Conservation (phyloP, 805 yeast species). For the Crinitomyces ghanaensis region DNA sequence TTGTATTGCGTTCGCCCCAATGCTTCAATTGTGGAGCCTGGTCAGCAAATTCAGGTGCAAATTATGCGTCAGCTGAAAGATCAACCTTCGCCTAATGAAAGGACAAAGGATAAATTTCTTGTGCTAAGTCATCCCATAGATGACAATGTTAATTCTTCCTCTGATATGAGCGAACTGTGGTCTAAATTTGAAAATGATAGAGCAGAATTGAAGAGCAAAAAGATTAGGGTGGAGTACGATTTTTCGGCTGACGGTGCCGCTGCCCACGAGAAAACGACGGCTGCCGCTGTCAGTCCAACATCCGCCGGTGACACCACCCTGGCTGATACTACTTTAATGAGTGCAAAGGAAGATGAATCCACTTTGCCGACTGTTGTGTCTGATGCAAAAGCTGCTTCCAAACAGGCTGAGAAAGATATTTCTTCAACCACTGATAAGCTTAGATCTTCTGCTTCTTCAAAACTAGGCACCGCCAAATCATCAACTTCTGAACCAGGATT, state of each 20-base stretch:
- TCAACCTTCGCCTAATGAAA: slow-evolving; percentile 62
- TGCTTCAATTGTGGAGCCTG: slow-evolving; percentile 70
- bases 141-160: slow-evolving; percentile 34
- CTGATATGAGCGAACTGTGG: slow-evolving; percentile 39
- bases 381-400: slow-evolving; percentile 4
- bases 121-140: slow-evolving; percentile 77
- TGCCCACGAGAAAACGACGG: not conserved
- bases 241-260: slow-evolving; percentile 17
- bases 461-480: slow-evolving; percentile 1
- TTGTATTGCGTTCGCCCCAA: slow-evolving; percentile 93
- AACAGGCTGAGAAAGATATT: slow-evolving; percentile 12
- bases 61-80: slow-evolving; percentile 74
- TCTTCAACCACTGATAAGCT: slow-evolving; percentile 9
- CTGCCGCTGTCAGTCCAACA: slow-evolving; percentile 4
- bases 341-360: not conserved
- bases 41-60: slow-evolving; percentile 58
- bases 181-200: slow-evolving; percentile 49
- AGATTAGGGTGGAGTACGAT: slow-evolving; percentile 50
- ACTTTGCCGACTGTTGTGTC: not conserved
- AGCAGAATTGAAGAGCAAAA: slow-evolving; percentile 35
- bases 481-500: slow-evolving; percentile 11
- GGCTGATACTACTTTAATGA: not conserved
- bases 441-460: slow-evolving; percentile 11
- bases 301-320: slow-evolving; percentile 1
- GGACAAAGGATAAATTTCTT: slow-evolving; percentile 86